Conservation (phyloP, 2,329 filamentous ascomycete genomes). For the Calycina marina region DNA sequence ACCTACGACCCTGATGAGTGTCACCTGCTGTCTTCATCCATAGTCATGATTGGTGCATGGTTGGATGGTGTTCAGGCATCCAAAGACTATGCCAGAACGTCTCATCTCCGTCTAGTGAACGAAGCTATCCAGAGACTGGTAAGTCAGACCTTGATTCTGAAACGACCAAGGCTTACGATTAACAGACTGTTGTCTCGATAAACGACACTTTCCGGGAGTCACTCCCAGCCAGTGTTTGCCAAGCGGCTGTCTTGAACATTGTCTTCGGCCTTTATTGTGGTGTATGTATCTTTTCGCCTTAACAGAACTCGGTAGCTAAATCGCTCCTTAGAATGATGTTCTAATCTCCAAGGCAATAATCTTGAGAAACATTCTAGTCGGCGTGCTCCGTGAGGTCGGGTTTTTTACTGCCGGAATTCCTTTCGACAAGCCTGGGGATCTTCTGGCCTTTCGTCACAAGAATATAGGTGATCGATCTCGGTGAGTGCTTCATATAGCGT, state of each 20-base stretch:
- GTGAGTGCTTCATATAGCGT: conserved; percentile 14
- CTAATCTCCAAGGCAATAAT: conserved; percentile 22
- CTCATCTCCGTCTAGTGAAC: conserved; percentile 23
- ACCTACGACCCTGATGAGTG: conserved; percentile 22
- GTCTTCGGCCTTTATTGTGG: conserved; percentile 24
- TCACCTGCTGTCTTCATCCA: conserved; percentile 18
- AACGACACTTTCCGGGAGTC: conserved; percentile 15
- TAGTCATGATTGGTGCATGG: conserved; percentile 28
- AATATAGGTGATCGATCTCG: conserved; percentile 24
- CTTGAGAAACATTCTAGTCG: conserved; percentile 24
- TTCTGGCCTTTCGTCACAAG: conserved; percentile 23
- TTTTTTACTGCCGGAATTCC: conserved; percentile 25
- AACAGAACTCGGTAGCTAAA: no score
- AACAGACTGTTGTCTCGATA: conserved; percentile 20
- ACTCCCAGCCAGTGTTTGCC: conserved; percentile 16
- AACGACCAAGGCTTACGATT: no score
- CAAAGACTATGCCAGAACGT: conserved; percentile 17
- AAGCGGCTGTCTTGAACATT: conserved; percentile 25
- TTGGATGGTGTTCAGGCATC: conserved; percentile 19
- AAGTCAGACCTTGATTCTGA: no score
- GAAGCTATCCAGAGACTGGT: conserved; percentile 13
- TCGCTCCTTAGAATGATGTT: conserved; percentile 22
- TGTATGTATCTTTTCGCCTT: conserved; percentile 9
- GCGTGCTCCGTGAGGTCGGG: conserved; percentile 23
- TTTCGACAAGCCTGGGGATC: conserved; percentile 26